Percentiles rank a stretch among this genome's conserved stretches.
Evolutionary conservation across 2,329 filamentous ascomycete genomes (phyloP).

Genomic region (Colletotrichum zoysiae): DNA sequence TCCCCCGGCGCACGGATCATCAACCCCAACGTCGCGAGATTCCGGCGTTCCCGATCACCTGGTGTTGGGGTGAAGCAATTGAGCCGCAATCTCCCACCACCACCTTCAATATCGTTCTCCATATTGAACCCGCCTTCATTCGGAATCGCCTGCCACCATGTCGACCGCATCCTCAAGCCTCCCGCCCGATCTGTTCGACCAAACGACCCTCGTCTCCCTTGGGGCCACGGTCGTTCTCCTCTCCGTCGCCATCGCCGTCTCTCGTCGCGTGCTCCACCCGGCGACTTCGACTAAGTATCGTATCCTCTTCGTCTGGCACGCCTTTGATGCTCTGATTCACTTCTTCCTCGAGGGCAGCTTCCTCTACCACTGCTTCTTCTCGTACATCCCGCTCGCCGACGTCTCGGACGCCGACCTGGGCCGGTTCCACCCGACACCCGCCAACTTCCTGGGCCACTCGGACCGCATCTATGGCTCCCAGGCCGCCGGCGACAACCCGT

Average conservation of each 20-base stretch:
- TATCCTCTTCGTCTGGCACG: conserved; percentile 92
- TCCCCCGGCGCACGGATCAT: conserved; percentile 23
- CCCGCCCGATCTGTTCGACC: conserved; percentile 70
- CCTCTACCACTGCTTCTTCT: conserved; percentile 94
- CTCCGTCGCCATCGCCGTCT: conserved; percentile 62
- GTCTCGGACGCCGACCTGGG: conserved; percentile 51
- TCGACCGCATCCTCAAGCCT: conserved; percentile 48
- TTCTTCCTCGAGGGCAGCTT: conserved; percentile 91
- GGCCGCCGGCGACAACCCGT: conserved; percentile 64
- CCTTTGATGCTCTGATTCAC: conserved; percentile 93
- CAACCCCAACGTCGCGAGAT: conserved; percentile 6
- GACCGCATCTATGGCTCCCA: conserved; percentile 69
- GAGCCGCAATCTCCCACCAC: background rate
- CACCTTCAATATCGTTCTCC: background rate
- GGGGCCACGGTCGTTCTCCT: conserved; percentile 67
- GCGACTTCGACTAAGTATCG: conserved; percentile 70
- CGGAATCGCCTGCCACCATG: conserved; percentile 39
- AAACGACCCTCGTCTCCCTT: conserved; percentile 70
- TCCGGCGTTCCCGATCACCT: too few species aligned
- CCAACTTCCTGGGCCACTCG: conserved; percentile 64
- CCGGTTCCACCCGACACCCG: conserved; percentile 60
- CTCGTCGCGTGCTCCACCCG: conserved; percentile 60
- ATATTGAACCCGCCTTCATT: background rate
- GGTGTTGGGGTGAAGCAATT: background rate
- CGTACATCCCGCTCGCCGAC: conserved; percentile 55